Base-by-base conservation (phyloP, 345 rosid genomes). In the Eucalyptus leucophloia region DNA sequence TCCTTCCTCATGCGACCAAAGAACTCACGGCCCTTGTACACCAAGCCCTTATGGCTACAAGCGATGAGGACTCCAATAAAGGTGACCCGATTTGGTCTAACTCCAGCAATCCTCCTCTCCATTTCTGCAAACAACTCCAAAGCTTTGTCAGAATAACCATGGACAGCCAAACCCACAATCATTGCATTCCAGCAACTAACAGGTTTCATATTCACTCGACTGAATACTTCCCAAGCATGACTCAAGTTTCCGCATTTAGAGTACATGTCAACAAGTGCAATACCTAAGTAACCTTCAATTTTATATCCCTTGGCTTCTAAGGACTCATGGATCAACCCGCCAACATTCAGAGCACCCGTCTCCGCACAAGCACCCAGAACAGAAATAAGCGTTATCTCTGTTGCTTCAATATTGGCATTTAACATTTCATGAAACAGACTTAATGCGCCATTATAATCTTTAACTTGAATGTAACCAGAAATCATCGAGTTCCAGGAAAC, bases 401-500 rank as follows among this genome's bases (percentile, higher is more conserved):
- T 92, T 8, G 94, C 92, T 80, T 86, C 67, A 42, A 91, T 89
- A 24, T 72, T 86, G 34, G 40, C 90, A 86, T 88, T 90, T 88
- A 60, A 89, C 95, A 92, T 92, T 86, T 81, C 89, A 42, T 65
- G 77, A 87, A 92, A 92, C 26, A 91, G 86, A 86, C 72, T 86
- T 87, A 88, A 50, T 37, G 92, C 92, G 53, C 86, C 92, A 11
- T 19, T 67, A 30, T 87, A 91, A 83, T 93, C 89, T 88, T 89
- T 91, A 40, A 69, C 82, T 65, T 87, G 86, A 42, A 88, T 82
- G 45, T 90, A 92, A 17, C 93, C 94, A 32, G 92, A 82, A 86
- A 93, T 91, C 88, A 93, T 89, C 5, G 92, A 92, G 56, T 91
- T 92, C 94, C 95, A 93, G 4, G 93, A 92, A 89, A 92, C 92